A percentile compares a stretch with the other conserved stretches of the same genome.
Conservation (phyloP, 345 rosid species). For the Cardamine occulta region DNA sequence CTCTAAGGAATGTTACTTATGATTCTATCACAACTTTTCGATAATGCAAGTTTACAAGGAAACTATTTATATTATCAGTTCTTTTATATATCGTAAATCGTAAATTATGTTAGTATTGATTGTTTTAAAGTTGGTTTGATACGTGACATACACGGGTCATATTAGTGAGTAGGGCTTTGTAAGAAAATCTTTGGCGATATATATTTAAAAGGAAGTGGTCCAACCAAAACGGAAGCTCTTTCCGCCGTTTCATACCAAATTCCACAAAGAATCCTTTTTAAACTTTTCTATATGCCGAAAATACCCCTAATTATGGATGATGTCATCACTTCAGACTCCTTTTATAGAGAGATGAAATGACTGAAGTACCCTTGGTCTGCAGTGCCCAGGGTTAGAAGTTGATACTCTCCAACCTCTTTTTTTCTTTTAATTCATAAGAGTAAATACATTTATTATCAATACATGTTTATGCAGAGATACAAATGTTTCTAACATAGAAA, state of each 20-base stretch:
- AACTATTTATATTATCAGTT: neutral
- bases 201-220: conserved; percentile 41
- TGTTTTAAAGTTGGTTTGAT: neutral
- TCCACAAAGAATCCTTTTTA: conserved; percentile 32
- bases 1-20: too few species aligned
- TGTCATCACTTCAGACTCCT: conserved; percentile 18
- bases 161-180: conserved; percentile 1
- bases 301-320: conserved; percentile 29
- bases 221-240: conserved; percentile 38
- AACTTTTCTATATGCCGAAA: neutral
- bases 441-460: conserved; percentile 2
- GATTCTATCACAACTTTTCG: neutral
- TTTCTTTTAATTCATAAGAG: neutral
- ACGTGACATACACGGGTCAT: conserved; percentile 1
- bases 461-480: neutral
- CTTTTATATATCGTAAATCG: neutral
- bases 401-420: neutral
- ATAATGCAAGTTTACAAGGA: too few species aligned
- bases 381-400: conserved; percentile 10
- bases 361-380: neutral
- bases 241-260: conserved; percentile 47
- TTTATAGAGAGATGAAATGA: neutral
- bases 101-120: neutral
- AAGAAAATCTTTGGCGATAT: neutral
- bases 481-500: conserved; percentile 23